Evolutionary conservation across 495 filamentous ascomycete species (phyloP).

Genomic region (Xylaria grammica): DNA sequence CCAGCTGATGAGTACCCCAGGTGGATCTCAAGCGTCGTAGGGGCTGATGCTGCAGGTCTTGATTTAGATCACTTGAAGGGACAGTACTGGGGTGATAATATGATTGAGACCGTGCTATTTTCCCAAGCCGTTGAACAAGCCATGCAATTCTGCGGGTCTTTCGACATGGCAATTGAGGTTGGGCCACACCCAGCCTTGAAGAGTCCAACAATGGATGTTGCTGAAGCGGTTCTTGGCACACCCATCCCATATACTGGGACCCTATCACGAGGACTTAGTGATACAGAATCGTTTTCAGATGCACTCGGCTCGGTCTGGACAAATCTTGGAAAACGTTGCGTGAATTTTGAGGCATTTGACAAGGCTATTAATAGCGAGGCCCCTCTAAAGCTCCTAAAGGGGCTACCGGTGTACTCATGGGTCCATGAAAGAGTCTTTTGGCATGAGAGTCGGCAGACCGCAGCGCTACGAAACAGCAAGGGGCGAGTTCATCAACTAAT

Average conservation of each 20-base stretch:
- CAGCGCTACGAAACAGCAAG: conserved; percentile 11
- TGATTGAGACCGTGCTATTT: conserved; percentile 52
- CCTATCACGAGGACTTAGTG: conserved; percentile 1
- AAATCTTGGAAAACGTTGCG: too few relatives aligned
- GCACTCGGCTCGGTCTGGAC: conserved; percentile 18
- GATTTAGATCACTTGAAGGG: conserved; percentile 10
- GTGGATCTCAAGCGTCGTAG: not conserved
- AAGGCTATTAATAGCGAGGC: too few relatives aligned
- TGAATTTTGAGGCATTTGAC: too few relatives aligned
- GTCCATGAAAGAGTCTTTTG: conserved; percentile 49
- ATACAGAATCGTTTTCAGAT: not conserved
- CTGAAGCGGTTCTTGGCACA: conserved; percentile 20
- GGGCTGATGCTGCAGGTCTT: not conserved
- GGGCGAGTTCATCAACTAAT: conserved; percentile 45
- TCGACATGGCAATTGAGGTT: conserved; percentile 37
- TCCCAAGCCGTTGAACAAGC: conserved; percentile 43
- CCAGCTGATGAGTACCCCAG: not conserved
- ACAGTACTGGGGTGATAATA: conserved; percentile 52
- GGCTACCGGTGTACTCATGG: conserved; percentile 56
- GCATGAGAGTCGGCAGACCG: conserved; percentile 47
- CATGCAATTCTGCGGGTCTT: conserved; percentile 6
- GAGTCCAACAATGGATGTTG: conserved; percentile 28
- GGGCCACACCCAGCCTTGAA: conserved; percentile 52
- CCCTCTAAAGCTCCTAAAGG: conserved; percentile 29
- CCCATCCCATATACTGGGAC: conserved; percentile 32